phyloP scores from a whole-genome alignment of 176 grass and related monocot genomes.

The Puya raimondii region DNA sequence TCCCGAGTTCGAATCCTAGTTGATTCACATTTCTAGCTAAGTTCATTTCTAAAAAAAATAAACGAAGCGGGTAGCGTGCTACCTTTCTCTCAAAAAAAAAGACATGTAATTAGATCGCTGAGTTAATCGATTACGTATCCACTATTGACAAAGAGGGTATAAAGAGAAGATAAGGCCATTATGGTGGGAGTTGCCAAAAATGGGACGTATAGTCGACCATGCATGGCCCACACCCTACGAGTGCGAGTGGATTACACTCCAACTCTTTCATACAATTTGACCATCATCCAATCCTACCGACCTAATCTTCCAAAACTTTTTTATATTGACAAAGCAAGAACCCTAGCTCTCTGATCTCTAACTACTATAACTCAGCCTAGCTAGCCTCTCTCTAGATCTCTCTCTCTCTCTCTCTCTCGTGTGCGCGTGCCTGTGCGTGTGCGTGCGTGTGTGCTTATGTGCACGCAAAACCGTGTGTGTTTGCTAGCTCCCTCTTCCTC shows the following conservation, averaged over 20 bases:
- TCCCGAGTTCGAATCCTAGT: too few relatives aligned
- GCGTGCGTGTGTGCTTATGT: not conserved
- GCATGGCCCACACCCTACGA: constrained; percentile 27
- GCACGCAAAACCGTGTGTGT: not conserved
- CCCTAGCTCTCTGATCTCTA: too few relatives aligned
- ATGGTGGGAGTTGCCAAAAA: constrained; percentile 50
- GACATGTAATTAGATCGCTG: too few relatives aligned
- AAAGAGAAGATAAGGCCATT: constrained; percentile 58
- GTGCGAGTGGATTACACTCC: constrained; percentile 15
- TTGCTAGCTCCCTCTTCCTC: too few relatives aligned
- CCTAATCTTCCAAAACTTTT: too few relatives aligned
- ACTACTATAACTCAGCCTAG: too few relatives aligned
- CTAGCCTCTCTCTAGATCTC: not conserved
- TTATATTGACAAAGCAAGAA: too few relatives aligned
- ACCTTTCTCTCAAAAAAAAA: too few relatives aligned
- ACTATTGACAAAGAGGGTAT: constrained; percentile 12
- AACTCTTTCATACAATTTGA: constrained; percentile 3
- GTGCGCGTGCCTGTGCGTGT: not conserved
- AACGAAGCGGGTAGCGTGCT: too few relatives aligned
- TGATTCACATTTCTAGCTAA: too few relatives aligned
- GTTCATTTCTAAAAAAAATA: too few relatives aligned
- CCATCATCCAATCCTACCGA: constrained; percentile 2
- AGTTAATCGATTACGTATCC: not conserved
- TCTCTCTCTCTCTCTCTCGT: constrained; percentile 15
- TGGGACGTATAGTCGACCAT: constrained; percentile 16